A percentile compares a stretch with the other conserved stretches of the same genome.
These are phyloP conservation scores for Aspergillus phoenicis DNA, from an alignment of 2,329 filamentous ascomycete genomes.

Conservation along the genomic window DNA sequence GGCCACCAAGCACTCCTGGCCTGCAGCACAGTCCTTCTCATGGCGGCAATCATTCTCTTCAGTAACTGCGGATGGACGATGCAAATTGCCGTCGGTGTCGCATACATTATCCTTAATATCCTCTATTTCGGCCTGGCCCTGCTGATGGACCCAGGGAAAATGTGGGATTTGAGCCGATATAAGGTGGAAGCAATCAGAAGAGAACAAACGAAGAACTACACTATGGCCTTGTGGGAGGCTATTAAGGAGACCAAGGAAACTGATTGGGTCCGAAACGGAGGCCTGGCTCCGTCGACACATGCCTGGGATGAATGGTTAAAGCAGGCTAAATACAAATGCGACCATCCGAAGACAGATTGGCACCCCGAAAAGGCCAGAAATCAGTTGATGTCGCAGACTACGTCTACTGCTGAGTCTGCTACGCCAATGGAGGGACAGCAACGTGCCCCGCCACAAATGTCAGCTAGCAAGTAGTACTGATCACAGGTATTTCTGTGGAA, in stretches of 20 bases:
- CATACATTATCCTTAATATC: constrained; percentile 63
- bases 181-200: constrained; percentile 33
- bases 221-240: constrained; percentile 61
- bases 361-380: neutral
- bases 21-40: constrained; percentile 61
- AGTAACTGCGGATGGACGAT: constrained; percentile 65
- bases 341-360: neutral
- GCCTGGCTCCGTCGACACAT: constrained; percentile 55
- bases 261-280: constrained; percentile 57
- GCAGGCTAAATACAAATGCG: constrained; percentile 19
- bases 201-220: constrained; percentile 46
- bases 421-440: neutral
- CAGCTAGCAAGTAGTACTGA: neutral
- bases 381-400: neutral
- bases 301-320: constrained; percentile 59
- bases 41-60: constrained; percentile 64
- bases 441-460: neutral
- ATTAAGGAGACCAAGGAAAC: constrained; percentile 57
- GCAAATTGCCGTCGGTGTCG: constrained; percentile 60
- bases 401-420: neutral
- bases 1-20: constrained; percentile 59
- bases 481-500: too few species aligned
- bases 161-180: constrained; percentile 55
- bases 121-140: constrained; percentile 61
- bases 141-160: constrained; percentile 50